phyloP scores from a whole-genome alignment of 1,139 yeast genomes.

The Magnusiomyces sp. region DNA sequence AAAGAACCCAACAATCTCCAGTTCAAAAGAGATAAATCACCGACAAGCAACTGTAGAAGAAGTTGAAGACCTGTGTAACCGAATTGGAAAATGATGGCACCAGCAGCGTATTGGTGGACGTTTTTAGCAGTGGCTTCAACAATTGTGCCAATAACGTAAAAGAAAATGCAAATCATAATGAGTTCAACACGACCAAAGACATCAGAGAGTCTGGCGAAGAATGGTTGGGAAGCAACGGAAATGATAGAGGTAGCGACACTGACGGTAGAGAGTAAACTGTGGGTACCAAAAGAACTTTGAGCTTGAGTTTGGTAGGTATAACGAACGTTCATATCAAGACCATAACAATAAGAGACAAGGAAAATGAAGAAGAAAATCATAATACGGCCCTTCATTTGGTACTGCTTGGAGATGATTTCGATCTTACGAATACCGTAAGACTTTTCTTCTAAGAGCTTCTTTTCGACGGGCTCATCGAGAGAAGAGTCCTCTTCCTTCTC shows the following conservation, averaged over 20 bases:
- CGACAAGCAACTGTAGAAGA: slow-evolving; percentile 47
- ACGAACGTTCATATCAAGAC: slow-evolving; percentile 53
- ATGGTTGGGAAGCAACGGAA: slow-evolving; percentile 66
- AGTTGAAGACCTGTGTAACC: slow-evolving; percentile 62
- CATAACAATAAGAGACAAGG: slow-evolving; percentile 55
- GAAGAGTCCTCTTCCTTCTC: too few species aligned
- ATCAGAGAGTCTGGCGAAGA: slow-evolving; percentile 62
- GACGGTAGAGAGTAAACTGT: slow-evolving; percentile 55
- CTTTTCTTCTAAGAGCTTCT: slow-evolving; percentile 3
- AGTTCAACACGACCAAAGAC: slow-evolving; percentile 60
- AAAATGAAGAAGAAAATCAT: slow-evolving; percentile 46
- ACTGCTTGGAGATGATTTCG: slow-evolving; percentile 31
- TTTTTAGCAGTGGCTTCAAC: slow-evolving; percentile 60
- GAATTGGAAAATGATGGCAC: slow-evolving; percentile 59
- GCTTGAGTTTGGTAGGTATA: slow-evolving; percentile 46
- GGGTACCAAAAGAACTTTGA: slow-evolving; percentile 46
- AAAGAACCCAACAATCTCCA: slow-evolving; percentile 62
- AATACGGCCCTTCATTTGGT: slow-evolving; percentile 29
- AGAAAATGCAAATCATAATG: slow-evolving; percentile 44
- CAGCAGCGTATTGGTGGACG: slow-evolving; percentile 62
- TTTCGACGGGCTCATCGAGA: too few species aligned
- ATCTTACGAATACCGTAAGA: slow-evolving; percentile 31
- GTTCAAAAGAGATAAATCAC: slow-evolving; percentile 59
- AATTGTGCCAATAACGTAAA: slow-evolving; percentile 63
- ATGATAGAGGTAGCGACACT: slow-evolving; percentile 40